Evolutionary conservation across 352 stramenopile genomes (phyloP), one percentile per base, ranked within the genome.

Genomic region (Globisporangium carolinianum): DNA sequence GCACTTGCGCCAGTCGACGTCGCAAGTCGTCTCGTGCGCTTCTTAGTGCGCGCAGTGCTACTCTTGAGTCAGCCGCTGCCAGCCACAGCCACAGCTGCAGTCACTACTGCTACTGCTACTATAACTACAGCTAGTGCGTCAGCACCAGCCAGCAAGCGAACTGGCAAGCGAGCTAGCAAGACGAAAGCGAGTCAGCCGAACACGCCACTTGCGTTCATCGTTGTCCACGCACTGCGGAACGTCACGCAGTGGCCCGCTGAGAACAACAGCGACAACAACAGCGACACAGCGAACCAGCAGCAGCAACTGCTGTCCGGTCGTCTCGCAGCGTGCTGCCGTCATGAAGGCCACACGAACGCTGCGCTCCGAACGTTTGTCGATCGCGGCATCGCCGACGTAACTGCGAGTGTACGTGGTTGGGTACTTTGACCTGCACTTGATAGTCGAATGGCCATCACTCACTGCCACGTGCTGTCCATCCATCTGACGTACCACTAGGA

Each of bases 151-250:
- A 41, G 14, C 11, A 24, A 41, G 49, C 49, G 49, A 18, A 5
- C 17, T 6, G 32, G 50, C 32, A 71, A 65, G 48, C 63, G 63
- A 42, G 65, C 58, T 47, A 61, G 58, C 43, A 81, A 71, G 53
- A 66, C 57, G n/a, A 68, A 59, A 14, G 36, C 65, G 1, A 48
- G 43, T 24, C 76, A 87, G 39, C 76, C 79, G 2, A 71, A 79
- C 53, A 68, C 67, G 9, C 79, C 79, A 11, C 65, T 89, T 15
- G 73, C 76, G 6, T 89, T 82, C 56, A 61, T 89, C 47, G 53
- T 80, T 1, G 51, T 89, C 6, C 79, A 78, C 32, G 76, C 79
- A 8, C 60, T 89, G n/a, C 64, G 67, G 39, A 82, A 76, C 38
- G 50, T 86, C 7, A 36, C 62, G 64, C 47, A 18, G 32, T 46